phyloP scores from a whole-genome alignment of 2,329 filamentous ascomycete genomes.

The Diplodia intermedia region DNA sequence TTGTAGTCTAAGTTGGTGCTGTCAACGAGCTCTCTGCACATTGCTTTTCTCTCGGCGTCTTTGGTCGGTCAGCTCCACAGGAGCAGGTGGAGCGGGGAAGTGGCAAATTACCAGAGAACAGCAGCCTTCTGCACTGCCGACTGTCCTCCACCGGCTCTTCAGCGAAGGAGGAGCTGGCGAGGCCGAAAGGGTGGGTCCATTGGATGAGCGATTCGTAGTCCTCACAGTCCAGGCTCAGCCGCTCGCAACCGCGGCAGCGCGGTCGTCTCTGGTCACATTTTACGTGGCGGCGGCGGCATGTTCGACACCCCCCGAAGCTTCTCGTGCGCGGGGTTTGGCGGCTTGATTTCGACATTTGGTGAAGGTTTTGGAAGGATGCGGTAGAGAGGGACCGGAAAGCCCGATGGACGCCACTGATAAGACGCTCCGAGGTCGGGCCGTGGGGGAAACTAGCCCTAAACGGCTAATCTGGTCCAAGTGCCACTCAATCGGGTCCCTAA shows the following conservation, averaged over 20 bases:
- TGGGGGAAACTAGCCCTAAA: neutral
- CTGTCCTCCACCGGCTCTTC: neutral
- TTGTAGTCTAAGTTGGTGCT: neutral
- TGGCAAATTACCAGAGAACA: conserved; percentile 2
- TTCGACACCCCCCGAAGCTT: conserved; percentile 19
- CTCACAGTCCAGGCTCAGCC: conserved; percentile 17
- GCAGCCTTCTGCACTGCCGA: conserved; percentile 10
- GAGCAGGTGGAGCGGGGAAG: neutral
- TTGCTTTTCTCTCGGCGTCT: conserved; percentile 20
- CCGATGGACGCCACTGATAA: conserved; percentile 3
- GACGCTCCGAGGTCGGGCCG: neutral
- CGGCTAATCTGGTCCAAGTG: neutral
- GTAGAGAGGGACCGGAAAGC: neutral
- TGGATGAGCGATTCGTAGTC: conserved; percentile 15
- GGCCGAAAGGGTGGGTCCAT: conserved; percentile 17
- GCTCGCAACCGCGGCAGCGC: conserved; percentile 11
- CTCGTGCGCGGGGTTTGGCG: conserved; percentile 2
- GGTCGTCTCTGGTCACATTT: conserved; percentile 19
- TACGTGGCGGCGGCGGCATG: conserved; percentile 18
- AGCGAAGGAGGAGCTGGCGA: conserved; percentile 9
- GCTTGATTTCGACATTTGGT: conserved; percentile 5
- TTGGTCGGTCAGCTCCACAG: neutral
- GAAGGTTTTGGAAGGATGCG: neutral
- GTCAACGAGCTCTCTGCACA: conserved; percentile 6
- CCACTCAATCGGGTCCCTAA: conserved; percentile 4